Percentiles rank a stretch among this genome's conserved stretches.
phyloP scores from a whole-genome alignment of 176 grass and related monocot species.

The Stipa capillata region DNA sequence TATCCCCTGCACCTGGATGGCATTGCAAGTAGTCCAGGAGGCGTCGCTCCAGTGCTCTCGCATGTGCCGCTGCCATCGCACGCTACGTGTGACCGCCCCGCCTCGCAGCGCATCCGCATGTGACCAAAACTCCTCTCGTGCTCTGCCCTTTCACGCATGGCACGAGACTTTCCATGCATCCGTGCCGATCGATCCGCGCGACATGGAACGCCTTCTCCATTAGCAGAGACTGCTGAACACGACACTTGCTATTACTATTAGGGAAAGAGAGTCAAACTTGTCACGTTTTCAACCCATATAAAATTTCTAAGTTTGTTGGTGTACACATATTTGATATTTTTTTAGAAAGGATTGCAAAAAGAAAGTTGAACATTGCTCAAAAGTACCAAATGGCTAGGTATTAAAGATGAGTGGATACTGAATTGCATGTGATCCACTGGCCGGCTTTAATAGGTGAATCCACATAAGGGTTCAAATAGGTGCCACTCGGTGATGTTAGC shows the following conservation, averaged over 20 bases:
- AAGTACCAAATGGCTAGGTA: not conserved
- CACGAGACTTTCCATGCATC: not conserved
- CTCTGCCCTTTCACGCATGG: not conserved
- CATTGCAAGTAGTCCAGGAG: not conserved
- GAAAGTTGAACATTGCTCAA: not conserved
- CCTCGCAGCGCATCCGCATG: not conserved
- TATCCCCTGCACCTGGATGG: conserved; percentile 8
- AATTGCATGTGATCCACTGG: conserved; percentile 13
- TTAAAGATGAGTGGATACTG: not conserved
- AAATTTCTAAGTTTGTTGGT: too few relatives aligned
- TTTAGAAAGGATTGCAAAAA: not conserved
- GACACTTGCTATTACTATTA: too few relatives aligned
- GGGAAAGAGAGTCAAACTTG: not conserved
- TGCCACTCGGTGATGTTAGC: conserved; percentile 10
- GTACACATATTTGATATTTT: too few relatives aligned
- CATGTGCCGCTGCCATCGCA: conserved; percentile 20
- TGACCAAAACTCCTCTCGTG: not conserved
- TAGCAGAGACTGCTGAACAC: too few relatives aligned
- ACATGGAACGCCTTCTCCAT: too few relatives aligned
- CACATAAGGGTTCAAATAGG: not conserved
- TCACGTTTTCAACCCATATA: too few relatives aligned
- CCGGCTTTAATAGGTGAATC: conserved; percentile 2
- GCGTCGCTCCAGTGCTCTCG: not conserved
- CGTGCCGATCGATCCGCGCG: not conserved
- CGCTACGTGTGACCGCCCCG: too few relatives aligned